These are phyloP conservation scores for Testicularia cyperi DNA, from an alignment of 1,284 basidiomycete genomes.

Conservation along the genomic window DNA sequence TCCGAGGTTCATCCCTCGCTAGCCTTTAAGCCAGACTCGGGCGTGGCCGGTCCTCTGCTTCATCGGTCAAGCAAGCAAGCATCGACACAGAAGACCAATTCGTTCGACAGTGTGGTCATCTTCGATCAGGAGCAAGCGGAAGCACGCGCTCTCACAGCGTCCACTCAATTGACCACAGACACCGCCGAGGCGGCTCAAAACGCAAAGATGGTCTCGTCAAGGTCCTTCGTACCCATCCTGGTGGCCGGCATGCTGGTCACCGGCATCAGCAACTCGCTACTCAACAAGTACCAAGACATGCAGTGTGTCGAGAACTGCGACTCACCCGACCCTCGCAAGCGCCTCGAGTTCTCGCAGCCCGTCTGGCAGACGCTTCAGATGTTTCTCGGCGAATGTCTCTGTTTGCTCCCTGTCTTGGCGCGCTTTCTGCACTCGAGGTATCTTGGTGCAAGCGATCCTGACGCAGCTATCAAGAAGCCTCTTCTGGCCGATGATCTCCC, in stretches of 20 bases:
- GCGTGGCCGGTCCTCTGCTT: too few species aligned
- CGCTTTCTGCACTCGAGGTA: slow-evolving; percentile 18
- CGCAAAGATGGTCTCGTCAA: slow-evolving; percentile 24
- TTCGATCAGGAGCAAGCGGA: too few species aligned
- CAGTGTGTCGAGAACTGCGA: slow-evolving; percentile 61
- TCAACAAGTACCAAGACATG: slow-evolving; percentile 61
- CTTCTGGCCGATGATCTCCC: slow-evolving; percentile 9
- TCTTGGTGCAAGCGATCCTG: slow-evolving; percentile 5
- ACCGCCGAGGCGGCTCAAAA: too few species aligned
- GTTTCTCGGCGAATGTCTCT: slow-evolving; percentile 62
- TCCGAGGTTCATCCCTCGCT: slow-evolving; percentile 16
- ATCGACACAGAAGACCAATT: too few species aligned
- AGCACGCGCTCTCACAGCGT: too few species aligned
- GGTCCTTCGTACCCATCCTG: slow-evolving; percentile 58
- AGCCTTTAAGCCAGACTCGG: not conserved
- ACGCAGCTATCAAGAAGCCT: slow-evolving; percentile 35
- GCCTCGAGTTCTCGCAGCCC: slow-evolving; percentile 52
- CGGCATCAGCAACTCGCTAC: slow-evolving; percentile 61
- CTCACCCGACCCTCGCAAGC: slow-evolving; percentile 32
- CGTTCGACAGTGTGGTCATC: too few species aligned
- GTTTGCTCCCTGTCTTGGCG: slow-evolving; percentile 43
- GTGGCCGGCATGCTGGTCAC: slow-evolving; percentile 64
- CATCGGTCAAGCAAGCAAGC: too few species aligned
- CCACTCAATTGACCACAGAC: too few species aligned
- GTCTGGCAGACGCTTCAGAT: slow-evolving; percentile 60